A percentile compares a stretch with the other conserved stretches of the same genome.
Evolutionary conservation across 2,329 filamentous ascomycete genomes (phyloP).

Genomic region (Aspergillus fructus): DNA sequence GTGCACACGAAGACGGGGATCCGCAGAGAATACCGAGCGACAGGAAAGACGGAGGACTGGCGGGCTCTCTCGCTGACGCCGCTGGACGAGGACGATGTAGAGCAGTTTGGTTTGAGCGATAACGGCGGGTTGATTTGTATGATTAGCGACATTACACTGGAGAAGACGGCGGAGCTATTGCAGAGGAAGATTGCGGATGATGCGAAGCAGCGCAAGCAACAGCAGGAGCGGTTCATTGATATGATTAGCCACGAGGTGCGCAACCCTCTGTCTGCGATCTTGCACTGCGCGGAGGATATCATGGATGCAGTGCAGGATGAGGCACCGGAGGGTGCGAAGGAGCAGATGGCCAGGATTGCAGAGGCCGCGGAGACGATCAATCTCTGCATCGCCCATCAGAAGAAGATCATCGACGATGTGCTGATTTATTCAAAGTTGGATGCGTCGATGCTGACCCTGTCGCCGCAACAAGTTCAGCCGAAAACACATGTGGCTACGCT

Average conservation of each 20-base stretch:
- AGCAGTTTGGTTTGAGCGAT: slow-evolving; percentile 7
- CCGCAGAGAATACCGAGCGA: slow-evolving; percentile 26
- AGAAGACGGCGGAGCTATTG: slow-evolving; percentile 80
- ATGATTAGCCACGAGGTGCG: slow-evolving; percentile 62
- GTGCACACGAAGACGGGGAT: slow-evolving; percentile 1
- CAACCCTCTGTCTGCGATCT: slow-evolving; percentile 58
- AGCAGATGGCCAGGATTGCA: slow-evolving; percentile 59
- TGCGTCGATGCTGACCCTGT: slow-evolving; percentile 70
- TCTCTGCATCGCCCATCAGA: slow-evolving; percentile 76
- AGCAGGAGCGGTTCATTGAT: slow-evolving; percentile 80
- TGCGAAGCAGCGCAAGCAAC: slow-evolving; percentile 74
- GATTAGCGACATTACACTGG: slow-evolving; percentile 80
- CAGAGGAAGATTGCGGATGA: slow-evolving; percentile 77
- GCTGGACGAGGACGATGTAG: slow-evolving; percentile 11
- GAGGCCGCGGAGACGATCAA: slow-evolving; percentile 77
- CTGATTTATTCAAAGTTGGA: slow-evolving; percentile 74
- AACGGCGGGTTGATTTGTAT: slow-evolving; percentile 24
- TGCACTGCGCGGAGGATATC: slow-evolving; percentile 57
- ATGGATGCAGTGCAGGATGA: slow-evolving; percentile 21
- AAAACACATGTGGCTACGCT: slow-evolving; percentile 65
- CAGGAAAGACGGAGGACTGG: slow-evolving; percentile 17
- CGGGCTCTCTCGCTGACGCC: slow-evolving; percentile 19
- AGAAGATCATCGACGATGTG: slow-evolving; percentile 74
- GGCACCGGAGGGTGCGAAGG: slow-evolving; percentile 12
- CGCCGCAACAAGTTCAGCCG: slow-evolving; percentile 68